Evolutionary conservation across 148 eudicot genomes (phyloP).

Genomic region (Camellia japonica): DNA sequence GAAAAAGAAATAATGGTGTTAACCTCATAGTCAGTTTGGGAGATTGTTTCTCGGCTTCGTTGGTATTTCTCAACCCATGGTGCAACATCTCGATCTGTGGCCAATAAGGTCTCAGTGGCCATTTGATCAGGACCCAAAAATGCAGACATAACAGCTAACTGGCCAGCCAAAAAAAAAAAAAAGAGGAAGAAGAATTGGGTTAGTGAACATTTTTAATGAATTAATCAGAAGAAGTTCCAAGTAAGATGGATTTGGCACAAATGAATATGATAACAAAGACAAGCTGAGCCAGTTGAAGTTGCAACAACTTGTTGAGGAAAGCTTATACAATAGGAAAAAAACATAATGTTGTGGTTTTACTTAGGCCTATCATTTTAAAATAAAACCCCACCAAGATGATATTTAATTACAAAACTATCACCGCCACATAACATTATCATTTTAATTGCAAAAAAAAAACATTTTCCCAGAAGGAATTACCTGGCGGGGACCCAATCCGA

Average conservation of each 20-base stretch:
- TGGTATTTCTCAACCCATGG: slow-evolving; percentile 97
- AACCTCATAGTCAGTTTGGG: slow-evolving; percentile 93
- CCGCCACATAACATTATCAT: too few species aligned
- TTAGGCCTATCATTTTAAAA: too few species aligned
- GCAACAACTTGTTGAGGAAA: too few species aligned
- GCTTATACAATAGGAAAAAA: too few species aligned
- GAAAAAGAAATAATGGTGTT: not conserved
- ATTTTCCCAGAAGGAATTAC: slow-evolving; percentile 25
- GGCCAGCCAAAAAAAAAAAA: slow-evolving; percentile 19
- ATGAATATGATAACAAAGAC: too few species aligned
- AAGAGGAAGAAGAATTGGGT: not conserved
- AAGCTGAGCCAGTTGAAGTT: too few species aligned
- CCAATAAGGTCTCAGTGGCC: slow-evolving; percentile 69
- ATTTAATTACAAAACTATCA: too few species aligned
- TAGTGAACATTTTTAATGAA: not conserved
- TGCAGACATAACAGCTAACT: slow-evolving; percentile 98
- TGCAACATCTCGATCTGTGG: slow-evolving; percentile 71
- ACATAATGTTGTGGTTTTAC: too few species aligned
- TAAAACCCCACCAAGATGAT: too few species aligned
- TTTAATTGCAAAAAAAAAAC: too few species aligned
- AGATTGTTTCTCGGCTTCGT: slow-evolving; percentile 96
- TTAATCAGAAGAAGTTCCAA: too few species aligned
- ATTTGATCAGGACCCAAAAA: slow-evolving; percentile 93
- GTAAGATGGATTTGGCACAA: too few species aligned
- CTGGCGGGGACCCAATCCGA: slow-evolving; percentile 96